Percentiles rank a stretch among this genome's conserved stretches.
Conservation (phyloP, 2,329 filamentous ascomycete species). For the Cyanodermella asteris region DNA sequence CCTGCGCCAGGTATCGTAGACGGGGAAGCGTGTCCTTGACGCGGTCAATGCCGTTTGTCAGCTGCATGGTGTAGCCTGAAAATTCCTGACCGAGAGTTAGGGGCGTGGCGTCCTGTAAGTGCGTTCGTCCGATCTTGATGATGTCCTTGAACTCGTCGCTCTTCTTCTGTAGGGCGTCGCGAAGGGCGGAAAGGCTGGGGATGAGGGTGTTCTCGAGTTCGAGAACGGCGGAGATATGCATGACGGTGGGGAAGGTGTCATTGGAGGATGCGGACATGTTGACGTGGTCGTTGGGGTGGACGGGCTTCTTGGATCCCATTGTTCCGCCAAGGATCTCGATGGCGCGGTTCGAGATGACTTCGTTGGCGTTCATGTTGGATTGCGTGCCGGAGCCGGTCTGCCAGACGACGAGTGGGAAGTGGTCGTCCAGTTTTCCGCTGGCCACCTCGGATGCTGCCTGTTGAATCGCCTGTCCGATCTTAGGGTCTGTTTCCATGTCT, state of each 20-base stretch:
- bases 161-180: conserved; percentile 70
- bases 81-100: conserved; percentile 93
- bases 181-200: conserved; percentile 61
- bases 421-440: conserved; percentile 77
- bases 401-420: conserved; percentile 98
- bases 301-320: conserved; percentile 94
- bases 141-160: conserved; percentile 76
- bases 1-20: conserved; percentile 72
- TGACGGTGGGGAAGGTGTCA: conserved; percentile 97
- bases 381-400: conserved; percentile 97
- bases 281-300: conserved; percentile 98
- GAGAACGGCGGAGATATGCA: conserved; percentile 95
- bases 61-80: conserved; percentile 87
- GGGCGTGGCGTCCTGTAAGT: conserved; percentile 91
- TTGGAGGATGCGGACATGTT: conserved; percentile 98
- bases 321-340: conserved; percentile 90
- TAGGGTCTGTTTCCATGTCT: conserved; percentile 43
- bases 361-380: conserved; percentile 99
- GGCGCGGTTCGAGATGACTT: conserved; percentile 97
- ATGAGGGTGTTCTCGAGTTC: conserved; percentile 75
- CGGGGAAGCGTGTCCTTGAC: conserved; percentile 66
- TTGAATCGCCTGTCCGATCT: conserved; percentile 79
- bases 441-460: conserved; percentile 87
- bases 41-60: conserved; percentile 75
- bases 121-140: conserved; percentile 97